These are phyloP conservation scores for Teunomyces cretensis DNA, from an alignment of 805 yeast genomes.

Conservation along the genomic window DNA sequence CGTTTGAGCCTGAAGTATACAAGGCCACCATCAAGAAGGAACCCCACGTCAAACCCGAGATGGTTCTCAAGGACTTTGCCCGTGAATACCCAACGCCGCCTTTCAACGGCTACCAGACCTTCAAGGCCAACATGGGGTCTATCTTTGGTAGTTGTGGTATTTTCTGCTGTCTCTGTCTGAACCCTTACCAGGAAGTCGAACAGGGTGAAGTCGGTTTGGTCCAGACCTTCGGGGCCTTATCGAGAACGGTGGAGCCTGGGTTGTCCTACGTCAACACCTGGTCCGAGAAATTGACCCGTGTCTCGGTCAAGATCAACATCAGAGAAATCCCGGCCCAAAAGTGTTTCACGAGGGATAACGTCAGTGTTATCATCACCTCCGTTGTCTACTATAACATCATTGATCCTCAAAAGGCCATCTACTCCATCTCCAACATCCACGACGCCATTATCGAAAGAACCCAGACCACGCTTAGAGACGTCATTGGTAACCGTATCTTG, in stretches of 20 bases:
- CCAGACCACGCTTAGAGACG: slow-evolving; percentile 72
- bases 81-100: slow-evolving; percentile 39
- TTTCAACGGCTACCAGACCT: slow-evolving; percentile 39
- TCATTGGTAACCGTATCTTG: slow-evolving; percentile 60
- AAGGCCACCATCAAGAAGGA: slow-evolving; percentile 8
- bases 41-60: slow-evolving; percentile 37
- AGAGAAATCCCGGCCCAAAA: slow-evolving; percentile 65
- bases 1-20: slow-evolving; percentile 3
- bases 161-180: slow-evolving; percentile 56
- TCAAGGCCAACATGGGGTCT: slow-evolving; percentile 43
- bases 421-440: slow-evolving; percentile 53
- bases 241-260: slow-evolving; percentile 69
- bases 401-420: slow-evolving; percentile 66
- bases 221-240: slow-evolving; percentile 64
- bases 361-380: slow-evolving; percentile 58
- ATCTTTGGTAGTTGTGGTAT: slow-evolving; percentile 54
- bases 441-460: slow-evolving; percentile 64
- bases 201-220: slow-evolving; percentile 72
- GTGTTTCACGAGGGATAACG: slow-evolving; percentile 73
- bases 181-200: slow-evolving; percentile 58
- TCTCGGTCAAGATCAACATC: slow-evolving; percentile 57
- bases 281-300: slow-evolving; percentile 52
- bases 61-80: slow-evolving; percentile 44
- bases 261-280: slow-evolving; percentile 63
- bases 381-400: slow-evolving; percentile 66